Conservation (phyloP, 129 eudicot genomes). For the Sambucus nigra region DNA sequence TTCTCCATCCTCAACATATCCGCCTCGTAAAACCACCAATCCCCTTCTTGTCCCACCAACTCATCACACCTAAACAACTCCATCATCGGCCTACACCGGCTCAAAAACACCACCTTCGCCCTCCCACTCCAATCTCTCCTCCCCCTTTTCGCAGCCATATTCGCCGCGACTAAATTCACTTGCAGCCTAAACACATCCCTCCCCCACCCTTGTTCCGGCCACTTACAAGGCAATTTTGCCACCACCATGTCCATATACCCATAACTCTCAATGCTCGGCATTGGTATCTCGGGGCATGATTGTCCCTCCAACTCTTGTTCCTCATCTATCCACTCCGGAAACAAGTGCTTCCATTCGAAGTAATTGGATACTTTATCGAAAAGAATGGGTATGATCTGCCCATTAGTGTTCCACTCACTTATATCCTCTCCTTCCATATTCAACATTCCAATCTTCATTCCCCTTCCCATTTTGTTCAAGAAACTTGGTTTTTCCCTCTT, state of each 20-base stretch:
- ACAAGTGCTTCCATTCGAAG: constrained; percentile 69
- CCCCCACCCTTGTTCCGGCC: constrained; percentile 55
- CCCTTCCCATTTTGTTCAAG: constrained; percentile 22
- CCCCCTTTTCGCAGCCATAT: constrained; percentile 58
- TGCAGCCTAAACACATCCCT: constrained; percentile 78
- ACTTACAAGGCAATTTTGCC: constrained; percentile 64
- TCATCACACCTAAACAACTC: constrained; percentile 78
- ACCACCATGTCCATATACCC: constrained; percentile 61
- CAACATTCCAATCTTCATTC: constrained; percentile 53
- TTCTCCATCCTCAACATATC: constrained; percentile 45
- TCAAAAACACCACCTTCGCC: constrained; percentile 61
- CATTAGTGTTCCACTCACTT: constrained; percentile 54
- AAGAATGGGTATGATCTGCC: constrained; percentile 27
- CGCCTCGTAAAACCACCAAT: constrained; percentile 77
- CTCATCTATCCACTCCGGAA: constrained; percentile 97
- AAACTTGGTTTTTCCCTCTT: constrained; percentile 48
- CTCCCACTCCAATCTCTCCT: constrained; percentile 41
- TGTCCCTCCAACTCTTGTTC: constrained; percentile 64
- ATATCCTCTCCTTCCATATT: constrained; percentile 79
- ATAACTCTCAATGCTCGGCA: constrained; percentile 44
- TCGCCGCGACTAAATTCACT: constrained; percentile 60
- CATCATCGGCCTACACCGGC: constrained; percentile 78
- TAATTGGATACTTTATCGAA: constrained; percentile 46
- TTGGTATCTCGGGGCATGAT: constrained; percentile 83
- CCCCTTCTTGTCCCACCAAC: constrained; percentile 52